These are phyloP conservation scores for Bretschneidera sinensis DNA, from an alignment of 345 rosid genomes.

Conservation along the genomic window DNA sequence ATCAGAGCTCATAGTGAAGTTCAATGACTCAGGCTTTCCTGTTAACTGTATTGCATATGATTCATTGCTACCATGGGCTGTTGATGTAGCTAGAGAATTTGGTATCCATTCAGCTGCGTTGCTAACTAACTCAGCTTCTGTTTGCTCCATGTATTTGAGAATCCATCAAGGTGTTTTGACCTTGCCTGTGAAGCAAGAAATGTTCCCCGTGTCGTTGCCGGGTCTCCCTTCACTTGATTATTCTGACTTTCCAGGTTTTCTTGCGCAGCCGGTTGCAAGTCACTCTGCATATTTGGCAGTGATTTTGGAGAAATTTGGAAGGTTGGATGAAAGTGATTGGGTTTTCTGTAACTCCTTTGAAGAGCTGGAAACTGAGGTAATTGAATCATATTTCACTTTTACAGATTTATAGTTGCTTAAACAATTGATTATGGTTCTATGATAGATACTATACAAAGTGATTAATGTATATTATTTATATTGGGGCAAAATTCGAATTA, in stretches of 20 bases:
- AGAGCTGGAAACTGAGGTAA: constrained; percentile 47
- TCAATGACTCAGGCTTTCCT: constrained; percentile 23
- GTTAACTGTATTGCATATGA: constrained; percentile 42
- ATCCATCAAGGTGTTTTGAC: constrained; percentile 22
- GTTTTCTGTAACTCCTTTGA: constrained; percentile 43
- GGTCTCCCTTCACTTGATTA: constrained; percentile 35
- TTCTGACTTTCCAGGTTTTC: constrained; percentile 37
- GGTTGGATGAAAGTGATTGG: constrained; percentile 30
- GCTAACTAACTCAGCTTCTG: constrained; percentile 43
- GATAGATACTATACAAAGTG: no score
- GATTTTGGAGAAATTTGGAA: constrained; percentile 24
- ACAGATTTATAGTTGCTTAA: no score
- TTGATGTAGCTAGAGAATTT: constrained; percentile 38
- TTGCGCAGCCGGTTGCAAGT: constrained; percentile 20
- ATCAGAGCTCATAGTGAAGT: constrained; percentile 31
- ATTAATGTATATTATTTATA: no score
- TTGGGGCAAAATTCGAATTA: no score
- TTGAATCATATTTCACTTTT: no score
- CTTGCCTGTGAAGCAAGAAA: constrained; percentile 27
- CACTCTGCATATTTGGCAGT: constrained; percentile 35
- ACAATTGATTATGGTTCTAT: no score
- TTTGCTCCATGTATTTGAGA: constrained; percentile 38
- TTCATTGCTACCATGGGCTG: constrained; percentile 40
- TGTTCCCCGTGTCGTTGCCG: constrained; percentile 22
- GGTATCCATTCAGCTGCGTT: constrained; percentile 34